Evolutionary conservation across 1,284 basidiomycete genomes (phyloP), one percentile per base, ranked within the genome.

Genomic region (Blastosporella zonata): DNA sequence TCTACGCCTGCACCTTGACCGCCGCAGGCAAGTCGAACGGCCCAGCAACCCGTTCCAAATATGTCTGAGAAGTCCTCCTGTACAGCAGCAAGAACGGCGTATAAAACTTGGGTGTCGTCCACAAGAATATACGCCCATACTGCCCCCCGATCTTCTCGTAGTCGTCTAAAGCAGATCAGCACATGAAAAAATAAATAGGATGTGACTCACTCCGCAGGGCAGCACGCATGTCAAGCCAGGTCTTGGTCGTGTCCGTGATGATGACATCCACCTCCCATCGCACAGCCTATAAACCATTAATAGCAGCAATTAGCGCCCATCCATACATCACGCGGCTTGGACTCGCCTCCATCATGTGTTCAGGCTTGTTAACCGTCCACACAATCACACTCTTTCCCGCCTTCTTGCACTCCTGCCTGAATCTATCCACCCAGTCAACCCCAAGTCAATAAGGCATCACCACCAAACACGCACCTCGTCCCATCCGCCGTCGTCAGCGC

Each of bases 291-390:
- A 50, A 41, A 42, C 52, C 41, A 20, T 18, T 18, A 41, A 25
- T 49, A 27, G 29, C 15, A 15, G 7, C 17, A 12, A 41, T 41
- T 27, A 28, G 27, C 27, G 39, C 23, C 27, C 39, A 28, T 27
- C 25, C 21, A 42, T 50, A 13, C 29, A 31, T 31, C 29, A 31
- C 28, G 37, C 15, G 41, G 47, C 28, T 41, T 41, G 31, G 17
- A 69, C 79, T 44, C 20, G 82, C 87, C 79, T 97, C 91, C 73
- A 96, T 88, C 95, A 99, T 97, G 65, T 96, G 87, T 52, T 84
- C 82, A 8, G 84, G 82, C 40, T 87, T 79, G 65, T 98, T 99
- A 23, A 98, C 95, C 0, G 96, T 99, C 97, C 97, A 99, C 9
- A 95, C 92, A 80, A 94, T 87, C 39, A 97, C 61, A 60, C 81